A percentile compares a stretch with the other conserved stretches of the same genome.
Conservation (phyloP, 2,329 filamentous ascomycete species). For the Huntiella omanensis region DNA sequence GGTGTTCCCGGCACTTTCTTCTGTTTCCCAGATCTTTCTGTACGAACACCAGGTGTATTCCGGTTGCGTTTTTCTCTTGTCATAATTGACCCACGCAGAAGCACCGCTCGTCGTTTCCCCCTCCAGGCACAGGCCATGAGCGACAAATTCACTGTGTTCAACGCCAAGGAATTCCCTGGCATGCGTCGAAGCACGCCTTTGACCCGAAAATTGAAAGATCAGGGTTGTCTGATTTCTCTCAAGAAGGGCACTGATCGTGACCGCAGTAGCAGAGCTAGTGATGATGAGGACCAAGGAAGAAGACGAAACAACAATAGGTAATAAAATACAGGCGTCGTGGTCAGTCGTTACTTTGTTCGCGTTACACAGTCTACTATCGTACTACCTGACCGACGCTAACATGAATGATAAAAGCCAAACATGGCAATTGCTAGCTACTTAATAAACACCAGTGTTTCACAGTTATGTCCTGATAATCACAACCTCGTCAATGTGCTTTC, state of each 20-base stretch:
- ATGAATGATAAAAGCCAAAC: no score
- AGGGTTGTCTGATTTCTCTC: conserved; percentile 68
- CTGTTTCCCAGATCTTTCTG: conserved; percentile 67
- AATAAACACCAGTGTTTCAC: no score
- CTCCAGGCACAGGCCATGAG: conserved; percentile 37
- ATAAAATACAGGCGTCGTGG: no score
- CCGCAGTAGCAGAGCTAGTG: conserved; percentile 28
- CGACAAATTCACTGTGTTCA: conserved; percentile 61
- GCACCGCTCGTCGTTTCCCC: conserved; percentile 29
- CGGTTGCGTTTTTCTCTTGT: conserved; percentile 56
- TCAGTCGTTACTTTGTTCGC: no score
- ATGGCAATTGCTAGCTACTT: no score
- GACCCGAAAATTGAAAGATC: conserved; percentile 55
- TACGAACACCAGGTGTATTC: conserved; percentile 58
- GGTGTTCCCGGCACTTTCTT: conserved; percentile 65
- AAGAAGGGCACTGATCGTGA: conserved; percentile 61
- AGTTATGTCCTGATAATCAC: no score
- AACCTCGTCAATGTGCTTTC: no score
- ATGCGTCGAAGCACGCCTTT: conserved; percentile 62
- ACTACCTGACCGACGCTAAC: no score
- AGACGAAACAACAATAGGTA: background rate
- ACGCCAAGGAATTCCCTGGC: conserved; percentile 70
- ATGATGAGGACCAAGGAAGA: conserved; percentile 16
- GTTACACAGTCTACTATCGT: no score
- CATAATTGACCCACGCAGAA: conserved; percentile 40